Evolutionary conservation across 2,329 filamentous ascomycete genomes (phyloP).

Genomic region (Fonsecaea pugnacius): DNA sequence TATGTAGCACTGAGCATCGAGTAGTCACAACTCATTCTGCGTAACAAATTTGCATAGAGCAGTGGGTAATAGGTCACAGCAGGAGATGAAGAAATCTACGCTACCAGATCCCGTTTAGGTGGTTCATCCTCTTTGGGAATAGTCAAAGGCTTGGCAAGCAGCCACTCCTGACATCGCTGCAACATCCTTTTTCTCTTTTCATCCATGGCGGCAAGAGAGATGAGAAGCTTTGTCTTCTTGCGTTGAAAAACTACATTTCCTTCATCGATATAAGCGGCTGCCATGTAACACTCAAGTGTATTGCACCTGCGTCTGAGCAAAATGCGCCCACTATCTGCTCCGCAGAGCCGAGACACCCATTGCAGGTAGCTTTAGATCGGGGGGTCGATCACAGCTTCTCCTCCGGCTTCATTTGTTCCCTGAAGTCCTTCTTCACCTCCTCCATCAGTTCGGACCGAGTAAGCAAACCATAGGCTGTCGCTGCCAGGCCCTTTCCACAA

Average conservation of each 20-base stretch:
- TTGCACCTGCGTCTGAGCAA: background rate
- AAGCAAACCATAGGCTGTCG: slow-evolving; percentile 42
- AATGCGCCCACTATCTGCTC: background rate
- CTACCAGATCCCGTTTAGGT: background rate
- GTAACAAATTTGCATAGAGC: too few relatives aligned
- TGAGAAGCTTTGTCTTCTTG: background rate
- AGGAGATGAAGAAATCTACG: background rate
- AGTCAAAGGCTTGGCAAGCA: background rate
- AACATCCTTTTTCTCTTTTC: background rate
- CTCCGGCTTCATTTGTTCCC: slow-evolving; percentile 5
- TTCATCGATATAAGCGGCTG: background rate
- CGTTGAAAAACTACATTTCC: background rate
- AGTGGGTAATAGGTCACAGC: too few relatives aligned
- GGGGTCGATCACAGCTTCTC: slow-evolving; percentile 9
- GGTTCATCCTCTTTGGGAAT: background rate
- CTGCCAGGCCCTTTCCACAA: slow-evolving; percentile 54
- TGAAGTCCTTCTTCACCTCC: slow-evolving; percentile 15
- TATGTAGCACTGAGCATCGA: too few relatives aligned
- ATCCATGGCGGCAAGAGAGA: background rate
- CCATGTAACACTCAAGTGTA: background rate
- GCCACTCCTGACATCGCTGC: background rate
- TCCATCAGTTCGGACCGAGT: slow-evolving; percentile 8
- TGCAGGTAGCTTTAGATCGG: background rate
- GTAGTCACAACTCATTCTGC: too few relatives aligned
- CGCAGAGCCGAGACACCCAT: background rate